These are phyloP conservation scores for Ganoderma sp. DNA, from an alignment of 1,284 basidiomycete genomes.

Conservation along the genomic window DNA sequence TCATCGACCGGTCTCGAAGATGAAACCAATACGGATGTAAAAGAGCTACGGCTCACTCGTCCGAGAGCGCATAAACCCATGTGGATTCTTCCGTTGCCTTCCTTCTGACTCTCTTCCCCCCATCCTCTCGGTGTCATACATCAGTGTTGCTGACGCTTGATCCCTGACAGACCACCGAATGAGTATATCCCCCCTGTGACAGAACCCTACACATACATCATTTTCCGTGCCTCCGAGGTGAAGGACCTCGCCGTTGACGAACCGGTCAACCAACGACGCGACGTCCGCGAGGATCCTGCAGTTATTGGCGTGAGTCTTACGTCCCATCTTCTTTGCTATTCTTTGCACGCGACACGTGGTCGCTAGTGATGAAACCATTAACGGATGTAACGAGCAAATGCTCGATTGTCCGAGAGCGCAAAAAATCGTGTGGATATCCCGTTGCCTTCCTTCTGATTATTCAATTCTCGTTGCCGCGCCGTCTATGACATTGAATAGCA, in stretches of 20 bases:
- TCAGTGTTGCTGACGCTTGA: constrained; percentile 30
- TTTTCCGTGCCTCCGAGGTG: constrained; percentile 83
- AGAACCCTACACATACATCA: constrained; percentile 82
- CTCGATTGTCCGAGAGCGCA: constrained; percentile 59
- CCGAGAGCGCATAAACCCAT: constrained; percentile 73
- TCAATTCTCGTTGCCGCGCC: constrained; percentile 6
- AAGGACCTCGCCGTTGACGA: constrained; percentile 82
- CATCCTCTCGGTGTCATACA: constrained; percentile 11
- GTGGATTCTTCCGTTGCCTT: constrained; percentile 80
- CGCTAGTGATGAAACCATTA: constrained; percentile 50
- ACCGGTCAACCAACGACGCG: constrained; percentile 55
- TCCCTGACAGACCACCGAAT: constrained; percentile 57
- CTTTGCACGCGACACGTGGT: constrained; percentile 1
- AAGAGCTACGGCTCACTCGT: constrained; percentile 54
- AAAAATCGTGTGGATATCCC: constrained; percentile 59
- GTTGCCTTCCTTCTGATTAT: constrained; percentile 64
- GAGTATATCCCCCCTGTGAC: constrained; percentile 80
- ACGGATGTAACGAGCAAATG: constrained; percentile 55
- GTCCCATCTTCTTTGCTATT: constrained; percentile 15
- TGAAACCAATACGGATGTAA: constrained; percentile 71
- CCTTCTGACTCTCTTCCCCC: constrained; percentile 56
- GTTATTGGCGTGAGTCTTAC: constrained; percentile 68
- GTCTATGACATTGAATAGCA: background rate
- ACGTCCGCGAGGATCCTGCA: constrained; percentile 78
- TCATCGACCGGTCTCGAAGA: constrained; percentile 35